Evolutionary conservation across 805 yeast genomes (phyloP).

Genomic region (Yueomyces sp.): DNA sequence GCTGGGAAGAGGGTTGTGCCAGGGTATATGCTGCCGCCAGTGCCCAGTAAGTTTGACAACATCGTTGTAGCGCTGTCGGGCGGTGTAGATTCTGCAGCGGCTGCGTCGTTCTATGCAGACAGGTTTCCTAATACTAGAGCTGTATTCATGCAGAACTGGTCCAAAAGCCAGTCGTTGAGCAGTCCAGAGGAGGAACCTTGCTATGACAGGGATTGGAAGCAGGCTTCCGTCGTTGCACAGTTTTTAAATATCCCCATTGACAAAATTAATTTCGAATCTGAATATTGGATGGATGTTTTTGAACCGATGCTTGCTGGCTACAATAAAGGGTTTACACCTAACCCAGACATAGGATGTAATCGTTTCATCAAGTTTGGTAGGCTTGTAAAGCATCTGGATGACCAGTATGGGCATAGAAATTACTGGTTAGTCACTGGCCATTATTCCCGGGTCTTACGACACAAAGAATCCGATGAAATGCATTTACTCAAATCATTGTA

Average conservation of each 20-base stretch:
- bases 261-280: conserved; percentile 72
- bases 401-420: conserved; percentile 23
- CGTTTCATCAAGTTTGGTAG: conserved; percentile 76
- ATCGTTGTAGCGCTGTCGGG: conserved; percentile 87
- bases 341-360: conserved; percentile 89
- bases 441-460: conserved; percentile 41
- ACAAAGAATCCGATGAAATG: conserved; percentile 14
- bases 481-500: conserved; percentile 49
- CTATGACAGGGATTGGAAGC: conserved; percentile 80
- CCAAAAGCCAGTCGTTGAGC: conserved; percentile 22
- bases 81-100: conserved; percentile 90
- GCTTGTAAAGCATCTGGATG: conserved; percentile 41
- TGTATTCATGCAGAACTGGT: conserved; percentile 91
- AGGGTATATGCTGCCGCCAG: conserved; percentile 7
- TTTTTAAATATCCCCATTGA: conserved; percentile 56
- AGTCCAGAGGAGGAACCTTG: conserved; percentile 39
- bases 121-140: conserved; percentile 54
- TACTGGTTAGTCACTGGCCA: conserved; percentile 94
- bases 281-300: conserved; percentile 88
- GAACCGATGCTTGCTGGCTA: conserved; percentile 80
- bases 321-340: conserved; percentile 69
- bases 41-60: conserved; percentile 41
- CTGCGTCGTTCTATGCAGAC: conserved; percentile 57
- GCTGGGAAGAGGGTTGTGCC: conserved; percentile 4
- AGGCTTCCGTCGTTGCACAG: conserved; percentile 52